These are phyloP conservation scores for Globisporangium cederbergense DNA, from an alignment of 352 stramenopile species.

Conservation along the genomic window DNA sequence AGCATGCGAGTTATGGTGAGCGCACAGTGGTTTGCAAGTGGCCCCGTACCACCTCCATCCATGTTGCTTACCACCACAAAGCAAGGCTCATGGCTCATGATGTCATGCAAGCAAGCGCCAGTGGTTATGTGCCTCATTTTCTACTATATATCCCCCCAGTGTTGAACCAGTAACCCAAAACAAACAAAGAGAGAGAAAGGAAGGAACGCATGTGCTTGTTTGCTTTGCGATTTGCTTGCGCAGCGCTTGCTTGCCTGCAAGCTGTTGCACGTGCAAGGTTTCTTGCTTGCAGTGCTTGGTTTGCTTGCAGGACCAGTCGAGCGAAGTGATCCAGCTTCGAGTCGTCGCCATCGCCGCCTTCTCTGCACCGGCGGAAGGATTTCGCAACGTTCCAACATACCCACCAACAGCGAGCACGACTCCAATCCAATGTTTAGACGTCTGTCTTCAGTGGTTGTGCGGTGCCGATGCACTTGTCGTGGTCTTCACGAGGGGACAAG, in stretches of 20 bases:
- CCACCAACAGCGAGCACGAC: neutral
- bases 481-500: too few species aligned
- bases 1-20: neutral
- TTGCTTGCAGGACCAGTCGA: neutral
- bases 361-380: neutral
- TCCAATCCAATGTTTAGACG: constrained; percentile 7
- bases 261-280: neutral
- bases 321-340: neutral
- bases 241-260: neutral
- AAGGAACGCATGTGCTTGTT: neutral
- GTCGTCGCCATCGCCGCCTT: neutral
- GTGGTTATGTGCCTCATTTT: neutral
- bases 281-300: neutral
- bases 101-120: neutral
- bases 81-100: neutral
- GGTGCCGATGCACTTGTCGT: neutral
- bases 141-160: constrained; percentile 9
- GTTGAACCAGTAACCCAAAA: constrained; percentile 8
- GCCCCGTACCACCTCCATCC: neutral
- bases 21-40: neutral
- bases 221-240: neutral
- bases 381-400: constrained; percentile 11
- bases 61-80: neutral
- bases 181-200: constrained; percentile 10
- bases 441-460: neutral